These are phyloP conservation scores for Magnaporthiopsis incrustans DNA, from an alignment of 2,329 filamentous ascomycete genomes.

Conservation along the genomic window DNA sequence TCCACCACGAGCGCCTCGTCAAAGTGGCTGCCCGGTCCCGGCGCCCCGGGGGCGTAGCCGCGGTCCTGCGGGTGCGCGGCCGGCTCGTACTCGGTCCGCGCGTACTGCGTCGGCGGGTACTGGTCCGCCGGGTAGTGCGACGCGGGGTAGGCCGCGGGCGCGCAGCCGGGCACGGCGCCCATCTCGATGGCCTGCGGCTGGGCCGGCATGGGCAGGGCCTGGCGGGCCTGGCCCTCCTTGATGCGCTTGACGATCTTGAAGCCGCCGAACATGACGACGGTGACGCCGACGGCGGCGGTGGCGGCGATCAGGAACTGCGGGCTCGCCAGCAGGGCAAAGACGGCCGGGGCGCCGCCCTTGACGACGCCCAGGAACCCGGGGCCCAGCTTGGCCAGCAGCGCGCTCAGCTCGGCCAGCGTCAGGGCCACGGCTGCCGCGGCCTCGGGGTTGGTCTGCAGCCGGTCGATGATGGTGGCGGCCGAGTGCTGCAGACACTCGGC, in stretches of 20 bases:
- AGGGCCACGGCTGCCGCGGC: slow-evolving; percentile 90
- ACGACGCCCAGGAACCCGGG: slow-evolving; percentile 68
- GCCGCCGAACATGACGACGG: slow-evolving; percentile 88
- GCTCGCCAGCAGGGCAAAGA: slow-evolving; percentile 78
- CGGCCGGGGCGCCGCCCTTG: slow-evolving; percentile 74
- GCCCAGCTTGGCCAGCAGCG: slow-evolving; percentile 73
- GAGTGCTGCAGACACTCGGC: slow-evolving; percentile 83
- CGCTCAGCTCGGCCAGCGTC: slow-evolving; percentile 84
- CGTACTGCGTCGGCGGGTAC: neutral
- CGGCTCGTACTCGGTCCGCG: neutral
- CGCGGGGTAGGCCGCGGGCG: neutral
- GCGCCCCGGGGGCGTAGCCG: slow-evolving; percentile 5
- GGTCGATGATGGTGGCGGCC: slow-evolving; percentile 72
- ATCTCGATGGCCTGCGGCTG: slow-evolving; percentile 10
- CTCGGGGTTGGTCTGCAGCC: slow-evolving; percentile 65
- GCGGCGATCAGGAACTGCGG: slow-evolving; percentile 94
- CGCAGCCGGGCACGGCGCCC: neutral
- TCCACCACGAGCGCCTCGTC: slow-evolving; percentile 51
- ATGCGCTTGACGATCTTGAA: slow-evolving; percentile 97
- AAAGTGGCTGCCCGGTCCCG: slow-evolving; percentile 18
- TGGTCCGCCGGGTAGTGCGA: neutral
- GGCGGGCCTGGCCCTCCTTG: slow-evolving; percentile 29
- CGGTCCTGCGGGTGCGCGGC: neutral
- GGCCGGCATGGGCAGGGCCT: slow-evolving; percentile 19
- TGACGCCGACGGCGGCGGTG: slow-evolving; percentile 84